These are phyloP conservation scores for Malus sylvestris DNA, from an alignment of 306 rosid genomes.

Conservation along the genomic window DNA sequence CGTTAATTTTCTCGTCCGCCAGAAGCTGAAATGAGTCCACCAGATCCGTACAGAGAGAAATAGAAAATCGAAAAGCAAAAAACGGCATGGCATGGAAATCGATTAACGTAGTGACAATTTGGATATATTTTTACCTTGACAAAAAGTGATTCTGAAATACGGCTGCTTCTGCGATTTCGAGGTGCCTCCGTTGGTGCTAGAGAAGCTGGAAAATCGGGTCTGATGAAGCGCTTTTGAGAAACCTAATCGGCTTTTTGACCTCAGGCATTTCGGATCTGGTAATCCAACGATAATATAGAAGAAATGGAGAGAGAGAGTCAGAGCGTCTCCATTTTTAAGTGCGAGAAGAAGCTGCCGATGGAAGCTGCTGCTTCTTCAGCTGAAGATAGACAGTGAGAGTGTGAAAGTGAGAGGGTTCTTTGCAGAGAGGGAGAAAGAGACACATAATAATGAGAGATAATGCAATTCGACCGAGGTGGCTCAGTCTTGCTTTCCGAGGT, in stretches of 20 bases:
- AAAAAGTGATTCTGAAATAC: background rate
- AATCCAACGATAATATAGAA: background rate
- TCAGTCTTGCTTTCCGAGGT: background rate
- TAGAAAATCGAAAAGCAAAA: background rate
- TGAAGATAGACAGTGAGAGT: background rate
- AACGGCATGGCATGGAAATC: background rate
- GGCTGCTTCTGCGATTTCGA: background rate
- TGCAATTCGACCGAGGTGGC: background rate
- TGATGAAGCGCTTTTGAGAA: background rate
- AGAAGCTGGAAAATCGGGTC: background rate
- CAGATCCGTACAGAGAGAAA: background rate
- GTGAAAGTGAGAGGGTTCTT: background rate
- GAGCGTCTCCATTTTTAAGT: background rate
- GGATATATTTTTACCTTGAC: background rate
- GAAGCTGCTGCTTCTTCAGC: background rate
- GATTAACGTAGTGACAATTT: background rate
- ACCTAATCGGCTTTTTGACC: background rate
- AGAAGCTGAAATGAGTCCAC: background rate
- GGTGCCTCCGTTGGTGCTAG: background rate
- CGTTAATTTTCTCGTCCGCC: background rate
- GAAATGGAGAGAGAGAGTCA: background rate
- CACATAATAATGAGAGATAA: background rate
- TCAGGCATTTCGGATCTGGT: background rate
- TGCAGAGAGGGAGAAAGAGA: background rate
- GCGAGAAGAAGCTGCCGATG: background rate